These are phyloP conservation scores for Zygnema cylindricum DNA, from an alignment of 139 green algal genomes.

Conservation along the genomic window DNA sequence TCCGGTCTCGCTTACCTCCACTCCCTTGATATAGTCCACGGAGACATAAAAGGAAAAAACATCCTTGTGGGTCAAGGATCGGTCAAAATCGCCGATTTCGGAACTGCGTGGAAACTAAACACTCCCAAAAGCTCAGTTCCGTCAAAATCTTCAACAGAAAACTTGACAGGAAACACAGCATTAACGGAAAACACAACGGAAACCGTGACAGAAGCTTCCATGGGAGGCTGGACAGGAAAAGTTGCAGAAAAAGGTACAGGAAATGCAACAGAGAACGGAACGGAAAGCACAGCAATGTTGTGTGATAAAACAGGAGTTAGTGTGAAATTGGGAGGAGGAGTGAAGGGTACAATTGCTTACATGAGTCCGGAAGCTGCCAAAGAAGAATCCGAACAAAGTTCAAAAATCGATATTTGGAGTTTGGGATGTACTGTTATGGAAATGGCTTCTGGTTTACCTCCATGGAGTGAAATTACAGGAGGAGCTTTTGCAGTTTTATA, in stretches of 20 bases:
- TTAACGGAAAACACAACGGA: background rate
- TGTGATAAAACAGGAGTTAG: background rate
- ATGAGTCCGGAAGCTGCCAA: constrained; percentile 39
- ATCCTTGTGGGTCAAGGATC: constrained; percentile 65
- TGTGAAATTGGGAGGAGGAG: background rate
- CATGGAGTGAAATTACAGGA: constrained; percentile 59
- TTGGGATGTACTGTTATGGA: constrained; percentile 69
- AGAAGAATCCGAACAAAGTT: constrained; percentile 27
- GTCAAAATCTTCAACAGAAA: background rate
- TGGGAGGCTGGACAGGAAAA: background rate
- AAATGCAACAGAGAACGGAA: background rate
- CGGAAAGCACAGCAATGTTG: background rate
- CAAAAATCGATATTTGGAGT: constrained; percentile 63
- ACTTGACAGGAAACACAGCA: background rate
- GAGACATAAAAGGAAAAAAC: constrained; percentile 64
- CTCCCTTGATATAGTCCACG: constrained; percentile 44
- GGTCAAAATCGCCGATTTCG: constrained; percentile 76
- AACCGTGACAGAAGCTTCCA: background rate
- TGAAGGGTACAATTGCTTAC: constrained; percentile 24
- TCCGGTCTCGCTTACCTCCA: constrained; percentile 53
- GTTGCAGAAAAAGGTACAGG: background rate
- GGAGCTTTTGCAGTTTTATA: constrained; percentile 85
- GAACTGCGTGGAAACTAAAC: constrained; percentile 5
- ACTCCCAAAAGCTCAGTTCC: background rate
- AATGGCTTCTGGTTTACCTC: constrained; percentile 65